Base-by-base conservation (phyloP, 2,329 filamentous ascomycete genomes). In the Metarhizium robertsii region DNA sequence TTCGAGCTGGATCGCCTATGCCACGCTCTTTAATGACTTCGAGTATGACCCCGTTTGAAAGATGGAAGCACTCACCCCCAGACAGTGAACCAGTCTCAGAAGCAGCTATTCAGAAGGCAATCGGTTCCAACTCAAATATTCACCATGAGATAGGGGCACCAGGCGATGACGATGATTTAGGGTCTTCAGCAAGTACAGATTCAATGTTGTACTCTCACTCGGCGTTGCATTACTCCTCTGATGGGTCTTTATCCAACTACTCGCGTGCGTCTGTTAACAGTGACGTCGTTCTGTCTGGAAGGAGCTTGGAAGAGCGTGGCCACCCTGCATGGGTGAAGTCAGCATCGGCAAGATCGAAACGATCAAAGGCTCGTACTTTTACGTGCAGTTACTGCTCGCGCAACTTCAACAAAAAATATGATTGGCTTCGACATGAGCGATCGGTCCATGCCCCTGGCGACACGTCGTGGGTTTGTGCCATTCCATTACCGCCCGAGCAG, bases 391-490 rank as follows among this genome's bases (percentile, higher is more conserved):
- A 72, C 55, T 75, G 73, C 54, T 58, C 60, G 5, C 69, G 71
- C 30, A 64, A 58, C 45, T 75, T 74, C 53, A 68, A 67, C 53
- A 74, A 71, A 53, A 70, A 68, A 46, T 72, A 72, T 53, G 73
- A 75, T 53, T 73, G 70, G 70, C 64, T 68, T 13, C 69, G 79
- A 1, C 78, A 81, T 58, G 78, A 80, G 57, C 71, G 77, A 45
- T 76, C 76, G 1, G 66, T 80, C 3, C 77, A 80, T 58, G 63
- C 78, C 2, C 67, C 76, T 4, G 67, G 68, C 0, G 67, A 70
- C 5, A 66, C 69, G 42, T 67, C 66, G 0, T 81, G 75, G 75
- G 73, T 82, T 5, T 85, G 81, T 59, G 73, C 74, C 0, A 71
- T 69, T 1, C 70, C 71, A 4, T 56, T 70, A 3, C 60, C 64